Conservation (phyloP, 495 filamentous ascomycete genomes). For the Tetracladium setigerum region DNA sequence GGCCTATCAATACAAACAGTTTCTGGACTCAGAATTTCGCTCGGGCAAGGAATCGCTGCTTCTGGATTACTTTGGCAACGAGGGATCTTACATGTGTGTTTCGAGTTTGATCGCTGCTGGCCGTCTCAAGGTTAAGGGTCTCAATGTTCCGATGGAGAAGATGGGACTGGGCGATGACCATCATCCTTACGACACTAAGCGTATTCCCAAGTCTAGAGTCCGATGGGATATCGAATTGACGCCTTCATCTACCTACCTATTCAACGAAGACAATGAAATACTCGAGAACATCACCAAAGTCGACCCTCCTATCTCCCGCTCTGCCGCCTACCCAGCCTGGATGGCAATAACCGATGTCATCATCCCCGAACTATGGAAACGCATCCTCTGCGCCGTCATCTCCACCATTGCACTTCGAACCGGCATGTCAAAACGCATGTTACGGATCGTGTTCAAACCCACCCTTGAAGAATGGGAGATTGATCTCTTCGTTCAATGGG, state of each 20-base stretch:
- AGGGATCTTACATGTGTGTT: conserved; percentile 63
- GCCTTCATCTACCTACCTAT: conserved; percentile 52
- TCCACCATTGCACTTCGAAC: conserved; percentile 53
- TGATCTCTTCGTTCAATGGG: conserved; percentile 58
- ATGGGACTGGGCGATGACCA: conserved; percentile 61
- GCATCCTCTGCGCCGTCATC: conserved; percentile 49
- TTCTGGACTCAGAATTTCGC: conserved; percentile 48
- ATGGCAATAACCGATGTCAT: conserved; percentile 64
- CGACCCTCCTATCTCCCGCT: conserved; percentile 16
- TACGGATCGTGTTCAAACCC: conserved; percentile 50
- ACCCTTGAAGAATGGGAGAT: conserved; percentile 63
- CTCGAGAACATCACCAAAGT: conserved; percentile 4
- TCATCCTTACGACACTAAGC: conserved; percentile 58
- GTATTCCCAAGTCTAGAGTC: conserved; percentile 58
- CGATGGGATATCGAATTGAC: conserved; percentile 54
- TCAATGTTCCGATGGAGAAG: conserved; percentile 54
- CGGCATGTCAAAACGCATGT: conserved; percentile 41
- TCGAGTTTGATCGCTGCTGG: conserved; percentile 59
- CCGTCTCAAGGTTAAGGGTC: conserved; percentile 45
- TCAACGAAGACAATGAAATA: conserved; percentile 45
- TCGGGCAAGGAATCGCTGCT: conserved; percentile 24
- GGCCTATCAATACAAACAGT: conserved; percentile 50
- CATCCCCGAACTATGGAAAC: conserved; percentile 55
- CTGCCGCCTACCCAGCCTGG: conserved; percentile 59
- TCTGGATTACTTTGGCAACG: conserved; percentile 39